Evolutionary conservation across 306 rosid species (phyloP).

Genomic region (Datisca glomerata): DNA sequence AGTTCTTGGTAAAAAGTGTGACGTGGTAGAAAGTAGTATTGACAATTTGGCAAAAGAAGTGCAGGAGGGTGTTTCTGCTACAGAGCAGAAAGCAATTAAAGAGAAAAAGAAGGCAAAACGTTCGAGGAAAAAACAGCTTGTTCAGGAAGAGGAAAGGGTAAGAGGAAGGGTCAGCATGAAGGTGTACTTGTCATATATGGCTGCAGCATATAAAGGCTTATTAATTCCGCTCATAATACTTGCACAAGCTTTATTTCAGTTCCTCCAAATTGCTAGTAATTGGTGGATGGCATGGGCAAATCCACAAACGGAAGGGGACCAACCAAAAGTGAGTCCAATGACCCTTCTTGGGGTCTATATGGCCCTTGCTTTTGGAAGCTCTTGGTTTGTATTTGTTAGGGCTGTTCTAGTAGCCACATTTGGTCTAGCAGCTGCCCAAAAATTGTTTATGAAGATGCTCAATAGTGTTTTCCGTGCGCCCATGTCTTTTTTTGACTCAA

Average conservation of each 20-base stretch:
- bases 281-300: conserved; percentile 99
- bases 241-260: conserved; percentile 83
- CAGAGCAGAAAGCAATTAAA: conserved; percentile 57
- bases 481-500: conserved; percentile 94
- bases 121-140: conserved; percentile 82
- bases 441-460: conserved; percentile 76
- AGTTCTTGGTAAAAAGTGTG: conserved; percentile 33
- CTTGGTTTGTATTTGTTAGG: conserved; percentile 76
- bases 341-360: conserved; percentile 78
- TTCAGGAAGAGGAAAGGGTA: conserved; percentile 98
- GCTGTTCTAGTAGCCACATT: conserved; percentile 89
- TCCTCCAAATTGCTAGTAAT: conserved; percentile 98
- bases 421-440: conserved; percentile 87
- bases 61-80: conserved; percentile 62
- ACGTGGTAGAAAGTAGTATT: conserved; percentile 34
- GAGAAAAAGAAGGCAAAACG: conserved; percentile 94
- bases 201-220: conserved; percentile 88
- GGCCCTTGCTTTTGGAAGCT: conserved; percentile 94
- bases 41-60: conserved; percentile 76
- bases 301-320: conserved; percentile 94
- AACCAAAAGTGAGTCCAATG: conserved; percentile 72
- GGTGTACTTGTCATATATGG: conserved; percentile 95
- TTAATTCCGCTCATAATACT: conserved; percentile 80
- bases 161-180: conserved; percentile 99
- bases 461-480: conserved; percentile 74